Evolutionary conservation across 2,329 filamentous ascomycete species (phyloP).

Genomic region (Annulohypoxylon truncatum): DNA sequence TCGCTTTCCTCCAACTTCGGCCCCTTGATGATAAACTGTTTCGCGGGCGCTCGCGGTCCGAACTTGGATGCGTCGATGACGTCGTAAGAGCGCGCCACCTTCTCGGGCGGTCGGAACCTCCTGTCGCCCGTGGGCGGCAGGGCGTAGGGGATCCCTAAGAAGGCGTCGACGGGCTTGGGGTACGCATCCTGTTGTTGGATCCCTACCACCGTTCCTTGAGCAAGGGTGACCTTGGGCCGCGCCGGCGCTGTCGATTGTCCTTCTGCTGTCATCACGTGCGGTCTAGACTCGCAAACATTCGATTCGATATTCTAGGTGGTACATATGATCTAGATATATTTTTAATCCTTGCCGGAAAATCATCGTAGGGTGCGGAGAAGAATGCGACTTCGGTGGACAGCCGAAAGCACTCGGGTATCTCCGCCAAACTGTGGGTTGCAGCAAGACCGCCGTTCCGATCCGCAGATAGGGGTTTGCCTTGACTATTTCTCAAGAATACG

Average conservation of each 20-base stretch:
- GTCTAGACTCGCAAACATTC: neutral
- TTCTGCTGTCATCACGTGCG: neutral
- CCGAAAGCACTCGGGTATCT: neutral
- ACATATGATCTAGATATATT: neutral
- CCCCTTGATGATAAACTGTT: neutral
- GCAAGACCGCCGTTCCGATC: neutral
- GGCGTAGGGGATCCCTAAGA: neutral
- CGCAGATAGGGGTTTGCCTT: neutral
- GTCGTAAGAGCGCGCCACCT: neutral
- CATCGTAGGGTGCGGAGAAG: neutral
- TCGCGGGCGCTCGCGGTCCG: neutral
- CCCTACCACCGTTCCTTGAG: neutral
- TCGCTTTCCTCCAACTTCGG: neutral
- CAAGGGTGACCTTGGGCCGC: neutral
- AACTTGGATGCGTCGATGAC: neutral
- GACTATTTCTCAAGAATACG: no score
- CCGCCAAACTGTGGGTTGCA: neutral
- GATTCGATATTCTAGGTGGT: neutral
- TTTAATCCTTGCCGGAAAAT: neutral
- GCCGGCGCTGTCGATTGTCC: neutral
- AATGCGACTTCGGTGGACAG: neutral
- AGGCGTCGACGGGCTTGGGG: conserved; percentile 1
- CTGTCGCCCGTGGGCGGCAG: neutral
- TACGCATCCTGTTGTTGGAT: neutral
- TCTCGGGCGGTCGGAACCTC: neutral